Conservation (phyloP, 208 protist genomes). For the Acanthamoeba quina region DNA sequence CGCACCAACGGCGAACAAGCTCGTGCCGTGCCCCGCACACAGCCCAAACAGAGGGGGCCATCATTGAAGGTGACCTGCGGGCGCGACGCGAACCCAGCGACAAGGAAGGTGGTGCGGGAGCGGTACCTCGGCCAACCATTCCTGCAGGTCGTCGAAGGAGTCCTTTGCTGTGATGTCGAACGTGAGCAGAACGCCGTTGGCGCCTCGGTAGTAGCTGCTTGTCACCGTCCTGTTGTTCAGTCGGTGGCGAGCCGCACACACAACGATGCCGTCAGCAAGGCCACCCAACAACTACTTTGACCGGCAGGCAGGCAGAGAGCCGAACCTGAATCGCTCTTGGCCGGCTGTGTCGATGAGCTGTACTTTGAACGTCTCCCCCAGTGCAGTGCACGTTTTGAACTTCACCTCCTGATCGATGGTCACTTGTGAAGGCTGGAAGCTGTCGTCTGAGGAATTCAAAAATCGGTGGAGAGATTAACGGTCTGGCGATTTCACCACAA, state of each 20-base stretch:
- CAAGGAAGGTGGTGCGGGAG: neutral
- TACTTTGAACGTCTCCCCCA: conserved; percentile 35
- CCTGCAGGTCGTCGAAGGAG: conserved; percentile 28
- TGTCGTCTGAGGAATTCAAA: neutral
- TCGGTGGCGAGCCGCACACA: too few species aligned
- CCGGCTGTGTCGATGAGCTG: conserved; percentile 41
- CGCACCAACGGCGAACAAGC: neutral
- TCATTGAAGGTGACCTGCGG: too few species aligned
- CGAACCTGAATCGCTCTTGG: conserved; percentile 39
- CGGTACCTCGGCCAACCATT: conserved; percentile 38
- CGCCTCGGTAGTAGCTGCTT: conserved; percentile 55
- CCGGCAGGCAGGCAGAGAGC: neutral
- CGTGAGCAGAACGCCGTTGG: conserved; percentile 7
- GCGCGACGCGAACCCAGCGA: neutral
- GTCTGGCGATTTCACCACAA: neutral
- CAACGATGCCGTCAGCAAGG: neutral
- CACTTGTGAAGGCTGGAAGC: neutral
- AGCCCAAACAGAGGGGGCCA: neutral
- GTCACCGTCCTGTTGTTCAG: conserved; percentile 40
- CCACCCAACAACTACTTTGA: neutral
- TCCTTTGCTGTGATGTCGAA: conserved; percentile 49
- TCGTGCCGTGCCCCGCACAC: neutral
- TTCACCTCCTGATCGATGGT: conserved; percentile 37
- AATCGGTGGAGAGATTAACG: too few species aligned
- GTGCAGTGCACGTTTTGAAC: conserved; percentile 5